These are phyloP conservation scores for Mycogone perniciosa DNA, from an alignment of 2,329 filamentous ascomycete species.

Conservation along the genomic window DNA sequence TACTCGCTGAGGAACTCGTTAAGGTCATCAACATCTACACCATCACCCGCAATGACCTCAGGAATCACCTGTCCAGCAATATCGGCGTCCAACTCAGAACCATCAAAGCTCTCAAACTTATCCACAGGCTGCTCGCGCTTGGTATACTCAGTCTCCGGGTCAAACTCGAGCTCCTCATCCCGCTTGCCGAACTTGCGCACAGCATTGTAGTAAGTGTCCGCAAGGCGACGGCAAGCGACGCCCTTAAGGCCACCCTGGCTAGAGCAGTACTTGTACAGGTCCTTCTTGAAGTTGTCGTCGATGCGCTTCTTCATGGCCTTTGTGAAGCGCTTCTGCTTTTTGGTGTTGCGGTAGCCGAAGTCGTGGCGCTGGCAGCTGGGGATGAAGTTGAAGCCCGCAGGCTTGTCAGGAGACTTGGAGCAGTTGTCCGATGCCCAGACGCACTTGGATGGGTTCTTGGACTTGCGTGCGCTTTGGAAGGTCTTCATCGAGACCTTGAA, in stretches of 20 bases:
- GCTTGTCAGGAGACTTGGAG: constrained; percentile 20
- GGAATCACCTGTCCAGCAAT: not conserved
- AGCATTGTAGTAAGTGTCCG: constrained; percentile 17
- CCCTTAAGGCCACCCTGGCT: constrained; percentile 9
- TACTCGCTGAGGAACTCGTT: not conserved
- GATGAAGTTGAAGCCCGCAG: constrained; percentile 21
- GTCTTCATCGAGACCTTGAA: constrained; percentile 4
- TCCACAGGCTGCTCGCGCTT: not conserved
- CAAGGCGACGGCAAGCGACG: constrained; percentile 13
- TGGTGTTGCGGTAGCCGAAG: constrained; percentile 25
- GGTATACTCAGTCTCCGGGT: not conserved
- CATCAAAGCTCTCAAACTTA: not conserved
- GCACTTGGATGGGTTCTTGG: constrained; percentile 21
- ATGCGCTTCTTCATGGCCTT: constrained; percentile 28
- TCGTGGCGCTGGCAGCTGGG: constrained; percentile 20
- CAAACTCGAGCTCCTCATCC: not conserved
- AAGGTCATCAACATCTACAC: not conserved
- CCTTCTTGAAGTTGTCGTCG: constrained; percentile 35
- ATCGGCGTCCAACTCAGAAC: constrained; percentile 5
- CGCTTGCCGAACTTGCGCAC: constrained; percentile 18
- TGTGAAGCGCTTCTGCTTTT: constrained; percentile 35
- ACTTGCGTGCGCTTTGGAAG: constrained; percentile 17
- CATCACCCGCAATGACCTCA: not conserved
- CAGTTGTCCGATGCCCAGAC: constrained; percentile 22
- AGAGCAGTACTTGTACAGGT: constrained; percentile 21